Conservation (phyloP, 768 basidiomycete species). For the Lactarius evosmus region DNA sequence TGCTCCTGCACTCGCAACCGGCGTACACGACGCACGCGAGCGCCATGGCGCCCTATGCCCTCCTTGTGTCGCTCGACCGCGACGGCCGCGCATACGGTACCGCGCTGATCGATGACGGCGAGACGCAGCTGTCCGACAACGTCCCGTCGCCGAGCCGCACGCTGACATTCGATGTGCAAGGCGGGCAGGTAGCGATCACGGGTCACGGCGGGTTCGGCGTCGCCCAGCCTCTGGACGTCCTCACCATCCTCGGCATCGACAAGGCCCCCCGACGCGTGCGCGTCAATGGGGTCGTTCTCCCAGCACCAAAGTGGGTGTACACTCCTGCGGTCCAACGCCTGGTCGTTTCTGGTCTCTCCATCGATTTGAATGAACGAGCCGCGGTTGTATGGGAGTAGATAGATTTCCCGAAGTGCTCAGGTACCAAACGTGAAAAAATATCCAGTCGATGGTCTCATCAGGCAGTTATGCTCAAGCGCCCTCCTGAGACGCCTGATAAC, state of each 20-base stretch:
- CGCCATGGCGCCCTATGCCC: conserved; percentile 53
- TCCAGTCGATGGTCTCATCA: not conserved
- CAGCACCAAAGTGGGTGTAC: conserved; percentile 17
- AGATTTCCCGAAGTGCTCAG: not conserved
- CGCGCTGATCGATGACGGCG: conserved; percentile 70
- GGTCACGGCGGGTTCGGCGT: conserved; percentile 44
- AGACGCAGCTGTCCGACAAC: conserved; percentile 41
- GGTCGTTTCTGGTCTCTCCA: conserved; percentile 12
- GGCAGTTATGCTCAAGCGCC: not conserved
- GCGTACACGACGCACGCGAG: conserved; percentile 70
- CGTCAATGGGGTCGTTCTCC: conserved; percentile 7
- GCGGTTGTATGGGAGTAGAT: conserved; percentile 13
- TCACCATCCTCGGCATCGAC: conserved; percentile 56
- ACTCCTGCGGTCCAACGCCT: conserved; percentile 19
- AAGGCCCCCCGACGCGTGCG: conserved; percentile 7
- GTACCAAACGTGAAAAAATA: not conserved
- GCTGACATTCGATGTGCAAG: conserved; percentile 43
- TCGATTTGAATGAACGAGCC: conserved; percentile 17
- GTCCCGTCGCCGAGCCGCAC: conserved; percentile 49
- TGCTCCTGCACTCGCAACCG: conserved; percentile 60
- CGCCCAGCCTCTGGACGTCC: conserved; percentile 44
- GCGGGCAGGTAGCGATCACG: conserved; percentile 39
- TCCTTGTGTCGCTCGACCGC: conserved; percentile 54
- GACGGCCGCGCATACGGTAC: conserved; percentile 53
- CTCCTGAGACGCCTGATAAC: not conserved